A percentile compares a stretch with the other conserved stretches of the same genome.
Evolutionary conservation across 2,329 filamentous ascomycete genomes (phyloP).

Genomic region (Colletotrichum trifolii): DNA sequence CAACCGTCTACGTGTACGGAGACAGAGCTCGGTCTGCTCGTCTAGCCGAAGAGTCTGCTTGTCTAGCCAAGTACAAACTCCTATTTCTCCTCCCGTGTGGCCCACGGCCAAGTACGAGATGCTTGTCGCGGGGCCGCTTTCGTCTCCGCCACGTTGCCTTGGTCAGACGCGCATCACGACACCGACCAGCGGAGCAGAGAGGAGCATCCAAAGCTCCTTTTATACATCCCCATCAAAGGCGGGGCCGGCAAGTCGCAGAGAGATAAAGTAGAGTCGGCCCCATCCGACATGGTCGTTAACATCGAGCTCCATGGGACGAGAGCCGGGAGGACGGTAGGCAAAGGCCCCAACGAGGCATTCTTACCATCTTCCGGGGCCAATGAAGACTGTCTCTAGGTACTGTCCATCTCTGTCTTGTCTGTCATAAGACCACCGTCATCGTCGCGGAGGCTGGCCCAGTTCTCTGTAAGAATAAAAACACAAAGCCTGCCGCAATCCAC

Average conservation of each 20-base stretch:
- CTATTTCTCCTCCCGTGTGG: no score
- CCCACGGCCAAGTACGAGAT: not conserved
- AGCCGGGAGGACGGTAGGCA: no score
- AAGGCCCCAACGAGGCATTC: no score
- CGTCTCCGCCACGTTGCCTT: not conserved
- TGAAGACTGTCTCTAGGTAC: no score
- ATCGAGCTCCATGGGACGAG: conserved; percentile 4
- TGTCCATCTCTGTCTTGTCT: not conserved
- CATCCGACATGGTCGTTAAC: conserved; percentile 1
- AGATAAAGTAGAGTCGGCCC: conserved; percentile 1
- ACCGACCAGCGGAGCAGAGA: no score
- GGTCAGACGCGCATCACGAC: not conserved
- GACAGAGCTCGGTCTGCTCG: conserved; percentile 6
- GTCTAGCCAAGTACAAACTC: not conserved
- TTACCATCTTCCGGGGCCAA: not conserved
- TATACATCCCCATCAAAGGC: not conserved
- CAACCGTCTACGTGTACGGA: no score
- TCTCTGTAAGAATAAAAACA: not conserved
- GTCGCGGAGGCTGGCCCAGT: not conserved
- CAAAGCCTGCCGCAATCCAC: conserved; percentile 2
- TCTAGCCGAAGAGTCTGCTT: not conserved
- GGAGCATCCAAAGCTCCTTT: not conserved
- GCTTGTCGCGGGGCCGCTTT: not conserved
- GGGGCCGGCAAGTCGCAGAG: conserved; percentile 3
- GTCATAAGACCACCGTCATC: not conserved